phyloP scores from a whole-genome alignment of 805 yeast genomes.

The Grigorovia yakushimaensis region DNA sequence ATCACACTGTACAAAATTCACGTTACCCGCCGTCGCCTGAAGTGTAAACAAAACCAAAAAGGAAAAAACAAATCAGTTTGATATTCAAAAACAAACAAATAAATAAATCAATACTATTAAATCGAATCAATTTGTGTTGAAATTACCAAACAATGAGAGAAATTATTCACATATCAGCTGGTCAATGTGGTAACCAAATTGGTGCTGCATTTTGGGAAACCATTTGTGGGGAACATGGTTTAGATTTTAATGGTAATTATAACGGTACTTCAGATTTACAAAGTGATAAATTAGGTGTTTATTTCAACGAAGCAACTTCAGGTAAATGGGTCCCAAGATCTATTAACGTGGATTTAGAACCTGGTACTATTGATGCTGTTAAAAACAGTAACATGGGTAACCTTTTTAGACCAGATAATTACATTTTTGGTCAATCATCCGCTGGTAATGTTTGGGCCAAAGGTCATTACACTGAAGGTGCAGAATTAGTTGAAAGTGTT shows the following conservation, averaged over 20 bases:
- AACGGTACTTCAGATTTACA: constrained; percentile 50
- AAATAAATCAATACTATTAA: neutral
- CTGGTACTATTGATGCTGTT: constrained; percentile 85
- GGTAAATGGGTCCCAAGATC: constrained; percentile 93
- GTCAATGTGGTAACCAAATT: constrained; percentile 98
- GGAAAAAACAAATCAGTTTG: neutral
- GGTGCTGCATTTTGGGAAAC: constrained; percentile 95
- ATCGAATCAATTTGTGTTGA: neutral
- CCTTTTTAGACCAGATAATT: constrained; percentile 86
- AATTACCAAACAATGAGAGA: constrained; percentile 16
- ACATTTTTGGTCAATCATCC: constrained; percentile 79
- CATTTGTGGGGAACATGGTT: constrained; percentile 80
- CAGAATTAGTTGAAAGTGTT: constrained; percentile 84
- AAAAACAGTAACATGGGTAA: constrained; percentile 73
- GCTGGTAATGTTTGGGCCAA: constrained; percentile 98
- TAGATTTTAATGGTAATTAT: constrained; percentile 65
- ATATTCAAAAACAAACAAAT: neutral
- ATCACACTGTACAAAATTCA: neutral
- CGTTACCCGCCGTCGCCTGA: neutral
- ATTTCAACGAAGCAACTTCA: constrained; percentile 77
- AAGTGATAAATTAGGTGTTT: constrained; percentile 60
- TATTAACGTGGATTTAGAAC: constrained; percentile 85
- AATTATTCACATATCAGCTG: constrained; percentile 89
- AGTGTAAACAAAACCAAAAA: neutral
- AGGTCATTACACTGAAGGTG: constrained; percentile 95